Conservation (phyloP, 345 rosid genomes). For the Cardamine occulta region DNA sequence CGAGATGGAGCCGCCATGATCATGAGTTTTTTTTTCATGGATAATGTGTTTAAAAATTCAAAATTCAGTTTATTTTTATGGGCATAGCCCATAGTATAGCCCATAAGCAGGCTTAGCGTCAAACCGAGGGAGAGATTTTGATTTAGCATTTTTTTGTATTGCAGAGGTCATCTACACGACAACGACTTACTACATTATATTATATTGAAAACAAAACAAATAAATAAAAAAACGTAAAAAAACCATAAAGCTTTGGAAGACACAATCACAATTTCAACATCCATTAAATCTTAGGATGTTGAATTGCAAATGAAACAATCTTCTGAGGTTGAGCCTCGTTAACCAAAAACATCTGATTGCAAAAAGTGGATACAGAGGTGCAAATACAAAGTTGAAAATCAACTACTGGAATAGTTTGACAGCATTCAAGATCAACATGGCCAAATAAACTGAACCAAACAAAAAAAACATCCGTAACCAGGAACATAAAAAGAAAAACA, state of each 20-base stretch:
- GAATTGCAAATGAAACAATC: not conserved
- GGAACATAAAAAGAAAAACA: not conserved
- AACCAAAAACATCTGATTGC: not conserved
- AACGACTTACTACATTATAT: not conserved
- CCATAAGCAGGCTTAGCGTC: not conserved
- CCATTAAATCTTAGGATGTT: not conserved
- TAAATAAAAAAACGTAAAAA: too few species aligned
- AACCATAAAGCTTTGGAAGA: not conserved
- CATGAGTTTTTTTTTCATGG: not conserved
- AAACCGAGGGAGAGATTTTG: not conserved
- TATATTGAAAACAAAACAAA: not conserved
- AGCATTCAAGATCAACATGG: not conserved
- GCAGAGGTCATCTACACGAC: not conserved
- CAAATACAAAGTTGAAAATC: not conserved
- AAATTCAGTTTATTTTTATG: too few species aligned
- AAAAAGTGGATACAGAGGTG: not conserved
- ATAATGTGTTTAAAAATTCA: not conserved
- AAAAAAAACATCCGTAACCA: not conserved
- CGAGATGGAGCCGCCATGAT: not conserved
- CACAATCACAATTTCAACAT: not conserved
- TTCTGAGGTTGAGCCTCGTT: too few species aligned
- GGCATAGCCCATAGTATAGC: not conserved
- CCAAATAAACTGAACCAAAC: not conserved
- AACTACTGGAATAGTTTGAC: constrained; percentile 12
- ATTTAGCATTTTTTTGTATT: not conserved